Evolutionary conservation across 2,329 filamentous ascomycete species (phyloP).

Genomic region (Amylocarpus encephaloides): DNA sequence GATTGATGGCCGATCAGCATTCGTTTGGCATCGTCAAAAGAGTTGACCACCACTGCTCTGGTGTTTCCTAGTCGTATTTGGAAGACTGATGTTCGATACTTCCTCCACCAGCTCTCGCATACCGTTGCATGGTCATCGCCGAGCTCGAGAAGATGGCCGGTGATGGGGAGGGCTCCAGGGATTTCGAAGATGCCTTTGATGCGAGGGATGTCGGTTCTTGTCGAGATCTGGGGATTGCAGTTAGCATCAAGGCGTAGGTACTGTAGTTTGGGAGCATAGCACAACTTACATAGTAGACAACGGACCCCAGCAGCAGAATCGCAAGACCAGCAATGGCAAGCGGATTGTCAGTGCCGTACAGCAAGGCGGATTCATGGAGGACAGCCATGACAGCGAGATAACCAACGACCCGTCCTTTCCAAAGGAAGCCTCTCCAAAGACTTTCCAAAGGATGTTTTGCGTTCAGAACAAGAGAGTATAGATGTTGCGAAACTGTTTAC

Average conservation of each 20-base stretch:
- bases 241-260: neutral
- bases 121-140: slow-evolving; percentile 48
- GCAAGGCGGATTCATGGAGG: no score
- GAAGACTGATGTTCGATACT: slow-evolving; percentile 41
- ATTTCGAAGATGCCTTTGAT: slow-evolving; percentile 45
- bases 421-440: no score
- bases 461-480: no score
- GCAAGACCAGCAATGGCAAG: no score
- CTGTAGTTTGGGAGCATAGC: no score
- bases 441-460: no score
- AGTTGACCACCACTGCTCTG: slow-evolving; percentile 46
- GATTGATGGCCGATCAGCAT: slow-evolving; percentile 45
- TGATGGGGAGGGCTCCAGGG: slow-evolving; percentile 43
- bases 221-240: neutral
- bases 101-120: slow-evolving; percentile 45
- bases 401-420: no score
- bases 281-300: no score
- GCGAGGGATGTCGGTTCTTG: slow-evolving; percentile 40
- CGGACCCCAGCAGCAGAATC: no score
- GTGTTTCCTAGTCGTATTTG: slow-evolving; percentile 49
- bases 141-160: slow-evolving; percentile 44
- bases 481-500: no score
- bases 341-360: no score
- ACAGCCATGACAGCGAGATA: no score
- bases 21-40: slow-evolving; percentile 45